Conservation (phyloP, 2,329 filamentous ascomycete genomes). For the Chaetomium globosum region DNA sequence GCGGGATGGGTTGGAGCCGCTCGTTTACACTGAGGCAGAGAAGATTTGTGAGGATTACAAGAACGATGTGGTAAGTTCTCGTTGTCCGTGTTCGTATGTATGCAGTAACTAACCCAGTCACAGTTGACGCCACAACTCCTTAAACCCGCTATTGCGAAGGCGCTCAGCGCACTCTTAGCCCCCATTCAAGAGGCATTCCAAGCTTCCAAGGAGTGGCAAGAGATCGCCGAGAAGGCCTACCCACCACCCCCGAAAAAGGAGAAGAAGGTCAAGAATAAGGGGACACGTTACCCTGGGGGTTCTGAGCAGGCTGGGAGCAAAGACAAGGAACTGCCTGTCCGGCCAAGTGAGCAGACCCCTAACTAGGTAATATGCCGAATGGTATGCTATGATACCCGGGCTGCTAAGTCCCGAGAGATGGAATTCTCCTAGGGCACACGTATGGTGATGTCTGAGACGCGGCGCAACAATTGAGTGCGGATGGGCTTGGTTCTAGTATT, state of each 20-base stretch:
- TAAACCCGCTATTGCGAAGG: constrained; percentile 79
- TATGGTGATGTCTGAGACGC: background rate
- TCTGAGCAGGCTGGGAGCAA: constrained; percentile 22
- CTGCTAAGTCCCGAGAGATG: background rate
- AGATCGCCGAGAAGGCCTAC: constrained; percentile 76
- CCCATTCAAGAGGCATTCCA: constrained; percentile 78
- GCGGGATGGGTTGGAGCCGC: constrained; percentile 67
- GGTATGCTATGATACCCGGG: constrained; percentile 11
- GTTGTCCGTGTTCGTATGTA: background rate
- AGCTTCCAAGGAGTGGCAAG: constrained; percentile 76
- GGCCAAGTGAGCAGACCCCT: constrained; percentile 22
- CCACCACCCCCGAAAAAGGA: constrained; percentile 72
- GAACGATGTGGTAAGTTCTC: constrained; percentile 69
- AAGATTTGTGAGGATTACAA: constrained; percentile 78
- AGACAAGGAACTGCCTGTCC: constrained; percentile 29
- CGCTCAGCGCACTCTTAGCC: constrained; percentile 70
- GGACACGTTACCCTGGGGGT: constrained; percentile 62
- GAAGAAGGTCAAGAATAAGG: constrained; percentile 78
- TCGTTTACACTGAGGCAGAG: constrained; percentile 77
- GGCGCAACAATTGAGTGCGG: too few species aligned
- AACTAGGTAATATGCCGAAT: constrained; percentile 13
- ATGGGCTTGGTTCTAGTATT: background rate
- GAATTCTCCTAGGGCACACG: background rate
- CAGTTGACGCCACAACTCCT: constrained; percentile 81
- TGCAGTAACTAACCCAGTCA: constrained; percentile 24